Percentiles rank a stretch among this genome's conserved stretches.
Conservation (phyloP, 805 yeast species). For the Saccharomycodes ludwigii region DNA sequence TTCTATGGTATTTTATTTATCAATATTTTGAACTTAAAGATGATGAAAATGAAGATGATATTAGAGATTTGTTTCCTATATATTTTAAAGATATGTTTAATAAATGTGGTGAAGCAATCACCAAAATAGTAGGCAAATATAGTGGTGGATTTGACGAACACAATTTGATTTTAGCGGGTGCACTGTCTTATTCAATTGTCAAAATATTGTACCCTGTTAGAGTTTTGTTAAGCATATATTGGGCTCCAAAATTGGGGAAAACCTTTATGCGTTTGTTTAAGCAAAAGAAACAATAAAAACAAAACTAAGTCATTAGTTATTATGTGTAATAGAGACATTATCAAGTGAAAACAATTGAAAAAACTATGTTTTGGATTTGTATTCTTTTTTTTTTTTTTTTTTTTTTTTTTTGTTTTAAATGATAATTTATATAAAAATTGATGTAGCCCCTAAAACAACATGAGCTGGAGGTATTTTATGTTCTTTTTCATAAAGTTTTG, state of each 20-base stretch:
- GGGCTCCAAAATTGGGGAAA: slow-evolving; percentile 22
- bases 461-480: too few relatives aligned
- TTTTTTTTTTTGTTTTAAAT: neutral
- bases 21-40: slow-evolving; percentile 26
- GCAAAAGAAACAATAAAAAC: too few relatives aligned
- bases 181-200: slow-evolving; percentile 59
- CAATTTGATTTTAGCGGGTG: slow-evolving; percentile 53
- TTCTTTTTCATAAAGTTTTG: too few relatives aligned
- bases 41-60: too few relatives aligned
- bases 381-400: neutral
- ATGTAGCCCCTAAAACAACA: too few relatives aligned
- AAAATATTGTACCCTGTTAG: slow-evolving; percentile 31
- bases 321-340: too few relatives aligned
- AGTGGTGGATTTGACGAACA: slow-evolving; percentile 31
- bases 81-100: slow-evolving; percentile 29
- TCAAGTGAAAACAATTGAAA: too few relatives aligned
- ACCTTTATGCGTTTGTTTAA: slow-evolving; percentile 13
- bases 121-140: slow-evolving; percentile 32
- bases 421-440: too few relatives aligned
- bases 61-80: too few relatives aligned
- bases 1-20: slow-evolving; percentile 56
- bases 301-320: too few relatives aligned
- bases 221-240: slow-evolving; percentile 22
- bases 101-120: slow-evolving; percentile 46
- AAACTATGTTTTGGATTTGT: too few relatives aligned